Base-by-base conservation (phyloP, 257 asterid genomes). In the Linaria vulgaris region DNA sequence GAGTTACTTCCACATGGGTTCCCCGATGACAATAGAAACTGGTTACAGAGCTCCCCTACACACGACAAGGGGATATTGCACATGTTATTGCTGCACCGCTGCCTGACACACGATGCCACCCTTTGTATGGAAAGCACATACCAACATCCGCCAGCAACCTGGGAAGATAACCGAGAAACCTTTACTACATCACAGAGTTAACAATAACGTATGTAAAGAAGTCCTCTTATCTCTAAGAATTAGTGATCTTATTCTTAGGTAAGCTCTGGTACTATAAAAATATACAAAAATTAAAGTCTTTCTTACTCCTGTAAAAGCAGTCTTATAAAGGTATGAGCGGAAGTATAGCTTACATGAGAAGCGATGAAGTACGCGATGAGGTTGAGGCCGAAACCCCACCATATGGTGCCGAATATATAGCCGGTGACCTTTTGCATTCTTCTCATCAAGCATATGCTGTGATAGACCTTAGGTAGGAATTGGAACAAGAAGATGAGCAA, bases 61-160 rank as follows among this genome's bases (percentile, higher is more conserved):
- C 97, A 90, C 0, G 95, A 85, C 61, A 85, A 34, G 3, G 85
- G 69, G 59, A 76, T 74, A 71, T 72, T 72, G 52, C 99, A 91
- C 0, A 7, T 34, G 9, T 66, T 58, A 23, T 48, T 84, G 6
- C 25, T 60, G 61, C 97, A 89, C 17, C 82, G 96, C 76, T 79
- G 84, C 73, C 71, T 74, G 16, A 92, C 80, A 83, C 99, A 92
- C n/a, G 88, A 76, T 0, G 87, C 91, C 8, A 90, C 94, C 0
- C 97, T 88, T 46, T 94, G 96, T 66, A 94, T 90, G 0, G 97
- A 76, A 24, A 94, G 99, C 69, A 87, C 85, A n/a, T 94, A 87
- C 99, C 99, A 94, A 66, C 99, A 90, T 8, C 99, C 97, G 6
- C 99, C 98, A 1, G 95, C 96, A 61, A 88, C 96, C 98, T 91